Evolutionary conservation across 306 rosid species (phyloP).

Genomic region (Malus asiatica): DNA sequence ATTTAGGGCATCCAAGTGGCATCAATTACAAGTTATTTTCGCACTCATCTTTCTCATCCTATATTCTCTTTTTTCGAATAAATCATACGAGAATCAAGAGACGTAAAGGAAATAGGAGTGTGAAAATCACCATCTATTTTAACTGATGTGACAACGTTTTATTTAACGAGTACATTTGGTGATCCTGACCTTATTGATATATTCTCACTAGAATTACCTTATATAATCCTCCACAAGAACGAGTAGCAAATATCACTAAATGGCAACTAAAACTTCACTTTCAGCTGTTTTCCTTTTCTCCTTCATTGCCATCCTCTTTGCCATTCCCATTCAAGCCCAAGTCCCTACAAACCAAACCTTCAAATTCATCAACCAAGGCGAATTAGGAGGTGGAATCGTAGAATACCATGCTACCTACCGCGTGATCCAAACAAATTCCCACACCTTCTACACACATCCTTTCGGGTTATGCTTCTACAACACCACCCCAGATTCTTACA

Average conservation of each 20-base stretch:
- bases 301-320: background rate
- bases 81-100: too few relatives aligned
- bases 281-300: background rate
- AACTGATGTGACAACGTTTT: background rate
- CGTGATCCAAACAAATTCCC: background rate
- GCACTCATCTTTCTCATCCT: too few relatives aligned
- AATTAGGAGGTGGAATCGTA: slow-evolving; percentile 14
- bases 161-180: background rate
- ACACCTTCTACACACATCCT: slow-evolving; percentile 7
- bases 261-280: background rate
- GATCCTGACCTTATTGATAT: background rate
- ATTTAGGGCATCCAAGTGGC: too few relatives aligned
- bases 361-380: slow-evolving; percentile 22
- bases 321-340: slow-evolving; percentile 16
- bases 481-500: slow-evolving; percentile 26
- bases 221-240: background rate
- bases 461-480: slow-evolving; percentile 35
- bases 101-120: background rate
- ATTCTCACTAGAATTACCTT: background rate
- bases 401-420: slow-evolving; percentile 23
- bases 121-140: background rate
- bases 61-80: background rate
- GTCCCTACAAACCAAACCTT: slow-evolving; percentile 24
- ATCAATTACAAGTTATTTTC: too few relatives aligned
- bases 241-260: background rate